phyloP scores from a whole-genome alignment of 345 rosid genomes.

The Dipteronia sinensis region DNA sequence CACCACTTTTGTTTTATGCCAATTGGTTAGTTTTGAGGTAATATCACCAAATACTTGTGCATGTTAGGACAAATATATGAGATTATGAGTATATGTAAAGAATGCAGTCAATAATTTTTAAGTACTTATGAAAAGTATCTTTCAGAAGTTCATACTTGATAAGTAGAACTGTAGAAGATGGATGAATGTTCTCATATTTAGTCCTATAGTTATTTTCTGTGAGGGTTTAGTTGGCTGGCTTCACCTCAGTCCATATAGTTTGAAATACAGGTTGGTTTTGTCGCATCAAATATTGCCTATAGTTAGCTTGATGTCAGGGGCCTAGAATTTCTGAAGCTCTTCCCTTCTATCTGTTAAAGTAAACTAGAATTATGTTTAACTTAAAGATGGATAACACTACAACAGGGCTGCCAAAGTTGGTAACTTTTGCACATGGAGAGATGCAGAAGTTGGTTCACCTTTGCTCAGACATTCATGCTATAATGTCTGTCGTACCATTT shows the following conservation, averaged over 20 bases:
- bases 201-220: not conserved
- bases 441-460: not conserved
- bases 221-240: conserved; percentile 1
- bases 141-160: not conserved
- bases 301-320: not conserved
- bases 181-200: not conserved
- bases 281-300: not conserved
- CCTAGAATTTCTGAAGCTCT: not conserved
- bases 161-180: not conserved
- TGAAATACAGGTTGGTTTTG: not conserved
- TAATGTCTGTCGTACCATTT: not conserved
- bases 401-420: not conserved
- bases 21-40: not conserved
- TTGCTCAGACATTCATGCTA: not conserved
- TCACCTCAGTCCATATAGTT: not conserved
- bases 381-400: not conserved
- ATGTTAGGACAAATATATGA: not conserved
- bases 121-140: not conserved
- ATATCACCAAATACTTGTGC: not conserved
- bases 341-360: not conserved
- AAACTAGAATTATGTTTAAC: not conserved
- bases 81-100: not conserved
- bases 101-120: not conserved
- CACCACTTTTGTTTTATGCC: not conserved
- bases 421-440: not conserved